Evolutionary conservation across 2,329 filamentous ascomycete genomes (phyloP).

Genomic region (Xylaria sp.): DNA sequence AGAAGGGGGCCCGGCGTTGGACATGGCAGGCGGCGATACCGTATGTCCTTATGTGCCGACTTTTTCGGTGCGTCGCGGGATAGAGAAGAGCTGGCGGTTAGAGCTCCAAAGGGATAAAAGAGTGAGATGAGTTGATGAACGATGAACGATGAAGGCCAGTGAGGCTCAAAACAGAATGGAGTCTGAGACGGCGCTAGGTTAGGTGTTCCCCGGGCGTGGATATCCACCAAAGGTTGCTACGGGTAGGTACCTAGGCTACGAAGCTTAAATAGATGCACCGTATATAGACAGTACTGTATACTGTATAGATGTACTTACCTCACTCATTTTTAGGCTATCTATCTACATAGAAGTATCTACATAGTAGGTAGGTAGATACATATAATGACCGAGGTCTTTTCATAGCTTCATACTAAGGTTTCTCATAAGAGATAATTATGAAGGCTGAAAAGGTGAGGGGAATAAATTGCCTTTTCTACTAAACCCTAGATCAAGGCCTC

Average conservation of each 20-base stretch:
- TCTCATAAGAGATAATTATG: too few relatives aligned
- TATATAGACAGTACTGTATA: not conserved
- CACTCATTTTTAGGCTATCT: too few relatives aligned
- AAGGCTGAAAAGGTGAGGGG: too few relatives aligned
- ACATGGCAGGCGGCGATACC: slow-evolving; percentile 38
- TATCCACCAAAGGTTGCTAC: not conserved
- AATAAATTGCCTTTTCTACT: too few relatives aligned
- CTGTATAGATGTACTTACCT: not conserved
- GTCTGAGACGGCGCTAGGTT: slow-evolving; percentile 7
- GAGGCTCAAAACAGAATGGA: slow-evolving; percentile 40
- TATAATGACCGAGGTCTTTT: too few relatives aligned
- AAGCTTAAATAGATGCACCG: not conserved
- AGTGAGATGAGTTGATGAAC: slow-evolving; percentile 3
- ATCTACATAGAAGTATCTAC: too few relatives aligned
- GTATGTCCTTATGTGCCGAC: not conserved
- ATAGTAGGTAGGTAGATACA: too few relatives aligned
- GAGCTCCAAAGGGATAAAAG: slow-evolving; percentile 1
- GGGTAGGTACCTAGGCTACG: not conserved
- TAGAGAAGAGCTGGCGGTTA: not conserved
- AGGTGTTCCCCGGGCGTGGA: too few relatives aligned
- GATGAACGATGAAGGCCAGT: slow-evolving; percentile 3
- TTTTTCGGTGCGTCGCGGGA: not conserved
- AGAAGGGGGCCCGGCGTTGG: slow-evolving; percentile 40
- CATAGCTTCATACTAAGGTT: too few relatives aligned
- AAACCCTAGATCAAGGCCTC: too few relatives aligned